A percentile compares a stretch with the other conserved stretches of the same genome.
Conservation (phyloP, 2,329 filamentous ascomycete species). For the Fusarium transvaalense region DNA sequence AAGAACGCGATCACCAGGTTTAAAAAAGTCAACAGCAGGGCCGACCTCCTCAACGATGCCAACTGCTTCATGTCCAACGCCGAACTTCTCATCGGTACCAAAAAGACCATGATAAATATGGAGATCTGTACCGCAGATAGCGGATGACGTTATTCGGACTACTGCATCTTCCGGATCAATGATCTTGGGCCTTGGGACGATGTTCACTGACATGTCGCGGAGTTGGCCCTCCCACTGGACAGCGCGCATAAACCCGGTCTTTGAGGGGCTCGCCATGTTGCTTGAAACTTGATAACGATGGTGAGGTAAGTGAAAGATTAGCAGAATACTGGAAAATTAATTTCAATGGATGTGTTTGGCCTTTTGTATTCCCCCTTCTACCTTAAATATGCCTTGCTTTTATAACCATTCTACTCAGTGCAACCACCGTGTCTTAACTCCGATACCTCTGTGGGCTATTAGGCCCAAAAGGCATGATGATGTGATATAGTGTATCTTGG, state of each 20-base stretch:
- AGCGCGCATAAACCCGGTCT: slow-evolving; percentile 17
- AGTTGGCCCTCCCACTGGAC: slow-evolving; percentile 25
- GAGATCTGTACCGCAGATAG: slow-evolving; percentile 18
- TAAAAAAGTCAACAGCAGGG: slow-evolving; percentile 18
- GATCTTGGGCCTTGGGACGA: slow-evolving; percentile 10
- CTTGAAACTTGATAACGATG: accelerated
- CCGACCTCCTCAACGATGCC: slow-evolving; percentile 15
- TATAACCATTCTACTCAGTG: accelerated
- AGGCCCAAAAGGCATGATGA: not conserved
- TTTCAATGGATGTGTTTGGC: accelerated
- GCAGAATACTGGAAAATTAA: not conserved
- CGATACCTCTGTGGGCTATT: accelerated
- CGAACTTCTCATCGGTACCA: not conserved
- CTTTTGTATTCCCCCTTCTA: not conserved
- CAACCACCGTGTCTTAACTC: accelerated
- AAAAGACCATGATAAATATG: slow-evolving; percentile 14
- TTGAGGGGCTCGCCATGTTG: not conserved
- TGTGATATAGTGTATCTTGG: not conserved
- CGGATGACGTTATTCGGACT: slow-evolving; percentile 12
- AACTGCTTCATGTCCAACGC: slow-evolving; percentile 4
- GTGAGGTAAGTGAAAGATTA: accelerated
- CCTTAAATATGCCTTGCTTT: accelerated
- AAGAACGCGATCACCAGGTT: slow-evolving; percentile 13
- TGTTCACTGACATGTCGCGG: slow-evolving; percentile 25
- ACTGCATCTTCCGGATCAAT: slow-evolving; percentile 20